Evolutionary conservation across 306 rosid genomes (phyloP), one percentile per base, ranked within the genome.

Genomic region (Clitoria ternatea): DNA sequence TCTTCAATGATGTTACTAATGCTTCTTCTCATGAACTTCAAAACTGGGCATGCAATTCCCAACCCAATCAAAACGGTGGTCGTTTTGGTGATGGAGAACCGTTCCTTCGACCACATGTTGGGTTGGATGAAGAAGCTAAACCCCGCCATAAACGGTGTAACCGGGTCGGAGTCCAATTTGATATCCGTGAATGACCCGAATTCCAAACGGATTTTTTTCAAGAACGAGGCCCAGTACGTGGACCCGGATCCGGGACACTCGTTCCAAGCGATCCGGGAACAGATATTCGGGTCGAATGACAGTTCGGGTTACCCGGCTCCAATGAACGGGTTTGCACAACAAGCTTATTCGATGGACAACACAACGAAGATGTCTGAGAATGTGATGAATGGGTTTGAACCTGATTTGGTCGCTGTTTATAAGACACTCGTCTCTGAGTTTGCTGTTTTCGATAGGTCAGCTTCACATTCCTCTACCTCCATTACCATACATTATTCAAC

Each of bases 171-270:
- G 56, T 85, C 67, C 37, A 81, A 84, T 40, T 74, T 14, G 0
- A 1, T 84, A 1, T 79, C 85, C 5, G 66, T 77, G 1, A 40
- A 75, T 0, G 84, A 86, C 77, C 93, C 96, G 4, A 83, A 79
- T 1, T 88, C 98, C 0, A 17, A 67, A 44, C 78, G 68, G 14
- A 4, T 88, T 68, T 79, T 76, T 77, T 88, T 87, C 83, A 64
- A 66, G 3, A 63, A 84, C 24, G 24, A 63, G 66, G 66, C 98
- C 0, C 82, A 81, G 6, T 88, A 73, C 53, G 92, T 90, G 17
- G 97, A 90, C 79, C 88, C 98, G 4, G 97, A 93, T 44, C 98
- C 98, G 0, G 98, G 97, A 0, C 98, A 93, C 82, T 90, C 97
- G 0, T 93, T 93, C 19, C 92, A 90, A 30, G 98, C 96, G 44